A percentile compares a stretch with the other conserved stretches of the same genome.
These are phyloP conservation scores for Miscanthus lutarioriparius DNA, from an alignment of 176 grass and related monocot species.

Conservation along the genomic window DNA sequence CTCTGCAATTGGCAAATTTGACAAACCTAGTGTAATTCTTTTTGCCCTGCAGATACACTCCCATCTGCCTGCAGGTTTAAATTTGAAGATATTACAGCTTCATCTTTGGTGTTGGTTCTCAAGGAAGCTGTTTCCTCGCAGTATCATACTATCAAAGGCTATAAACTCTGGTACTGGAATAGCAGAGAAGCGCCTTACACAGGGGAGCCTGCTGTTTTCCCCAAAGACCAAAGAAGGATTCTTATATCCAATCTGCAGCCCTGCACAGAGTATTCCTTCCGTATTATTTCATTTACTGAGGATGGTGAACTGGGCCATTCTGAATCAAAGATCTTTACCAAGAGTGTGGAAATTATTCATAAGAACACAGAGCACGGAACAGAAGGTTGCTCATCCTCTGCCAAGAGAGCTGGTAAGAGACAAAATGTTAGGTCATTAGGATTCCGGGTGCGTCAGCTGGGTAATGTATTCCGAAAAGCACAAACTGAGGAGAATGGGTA, in stretches of 20 bases:
- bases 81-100: constrained; percentile 85
- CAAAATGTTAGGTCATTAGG: constrained; percentile 48
- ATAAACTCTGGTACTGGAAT: constrained; percentile 97
- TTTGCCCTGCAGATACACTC: constrained; percentile 70
- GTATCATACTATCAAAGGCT: constrained; percentile 65
- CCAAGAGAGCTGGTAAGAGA: constrained; percentile 52
- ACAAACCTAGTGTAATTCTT: constrained; percentile 34
- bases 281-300: constrained; percentile 87
- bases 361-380: constrained; percentile 51
- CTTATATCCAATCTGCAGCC: constrained; percentile 83
- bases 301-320: constrained; percentile 90
- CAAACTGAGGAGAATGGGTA: constrained; percentile 70
- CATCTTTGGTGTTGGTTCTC: constrained; percentile 77
- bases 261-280: constrained; percentile 88
- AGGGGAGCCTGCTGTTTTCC: constrained; percentile 62
- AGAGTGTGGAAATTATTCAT: constrained; percentile 84
- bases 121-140: constrained; percentile 66
- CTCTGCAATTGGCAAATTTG: constrained; percentile 31
- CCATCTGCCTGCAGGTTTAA: constrained; percentile 90
- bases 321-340: constrained; percentile 84
- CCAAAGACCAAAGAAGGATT: constrained; percentile 85
- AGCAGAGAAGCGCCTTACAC: constrained; percentile 54
- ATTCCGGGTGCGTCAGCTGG: constrained; percentile 80
- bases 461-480: constrained; percentile 67
- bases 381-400: constrained; percentile 60